phyloP scores from a whole-genome alignment of 176 grass and related monocot genomes.

The Oryza officinalis region DNA sequence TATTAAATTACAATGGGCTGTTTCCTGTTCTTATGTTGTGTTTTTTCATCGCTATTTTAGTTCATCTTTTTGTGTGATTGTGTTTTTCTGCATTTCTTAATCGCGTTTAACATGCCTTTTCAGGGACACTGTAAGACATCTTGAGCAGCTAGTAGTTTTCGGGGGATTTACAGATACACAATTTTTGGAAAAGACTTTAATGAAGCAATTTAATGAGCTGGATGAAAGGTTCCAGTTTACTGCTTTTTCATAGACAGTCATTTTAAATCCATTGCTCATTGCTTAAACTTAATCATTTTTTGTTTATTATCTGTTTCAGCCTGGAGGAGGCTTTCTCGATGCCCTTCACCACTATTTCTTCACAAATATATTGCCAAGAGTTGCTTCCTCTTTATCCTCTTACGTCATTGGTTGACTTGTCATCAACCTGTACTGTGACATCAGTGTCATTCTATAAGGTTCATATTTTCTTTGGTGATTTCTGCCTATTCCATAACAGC shows the following conservation, averaged over 20 bases:
- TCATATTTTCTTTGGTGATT: conserved; percentile 16
- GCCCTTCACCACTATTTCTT: conserved; percentile 83
- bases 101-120: conserved; percentile 28
- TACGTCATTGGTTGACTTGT: conserved; percentile 38
- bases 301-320: conserved; percentile 49
- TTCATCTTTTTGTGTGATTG: conserved; percentile 4
- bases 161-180: conserved; percentile 80
- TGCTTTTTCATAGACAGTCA: conserved; percentile 21
- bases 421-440: conserved; percentile 41
- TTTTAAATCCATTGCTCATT: conserved; percentile 27
- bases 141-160: conserved; percentile 76
- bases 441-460: conserved; percentile 96
- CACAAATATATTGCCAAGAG: conserved; percentile 73
- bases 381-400: conserved; percentile 76
- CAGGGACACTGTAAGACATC: conserved; percentile 66
- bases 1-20: background rate
- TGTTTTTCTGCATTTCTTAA: conserved; percentile 6
- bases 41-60: conserved; percentile 2
- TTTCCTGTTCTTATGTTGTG: background rate
- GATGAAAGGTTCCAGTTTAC: conserved; percentile 66
- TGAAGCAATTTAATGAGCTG: conserved; percentile 76
- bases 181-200: conserved; percentile 80
- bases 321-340: conserved; percentile 90
- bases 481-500: background rate
- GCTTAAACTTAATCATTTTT: conserved; percentile 24